Base-by-base conservation (phyloP, 495 filamentous ascomycete species). In the Massariosphaeria phaeospora region DNA sequence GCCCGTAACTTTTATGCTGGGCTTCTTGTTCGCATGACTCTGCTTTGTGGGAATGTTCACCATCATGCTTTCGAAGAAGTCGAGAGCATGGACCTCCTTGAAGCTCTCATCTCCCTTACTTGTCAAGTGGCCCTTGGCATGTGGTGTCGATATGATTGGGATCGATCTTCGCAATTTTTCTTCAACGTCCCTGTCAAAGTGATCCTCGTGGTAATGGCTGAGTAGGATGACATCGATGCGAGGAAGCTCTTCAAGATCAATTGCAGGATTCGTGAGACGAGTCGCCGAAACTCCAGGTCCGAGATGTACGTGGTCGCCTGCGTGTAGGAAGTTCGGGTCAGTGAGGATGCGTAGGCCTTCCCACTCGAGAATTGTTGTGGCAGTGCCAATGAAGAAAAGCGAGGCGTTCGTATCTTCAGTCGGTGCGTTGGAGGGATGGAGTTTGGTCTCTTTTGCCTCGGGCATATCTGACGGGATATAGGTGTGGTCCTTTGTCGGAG, bases 291-390 rank as follows among this genome's bases (percentile, higher is more conserved):
- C 78, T 0, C 81, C 82, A 0, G 82, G 82, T 0, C 81, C 84
- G 9, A 86, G 72, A 57, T 86, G 81, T 1, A 85, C 81, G 54
- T 86, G 80, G 61, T 84, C 80, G 33, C 82, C 81, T 2, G 77
- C 79, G 57, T 85, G 83, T 0, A 88, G 75, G 67, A 86, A 86
- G 67, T 86, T 88, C 25, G 83, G 75, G 69, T 75, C 84, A 1
- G 83, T 88, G 54, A 88, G 76, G 36, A 87, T 67, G 13, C 83
- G 74, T 23, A 84, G 72, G 23, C 77, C 78, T 47, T 73, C 70
- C 79, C 79, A 86, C 64, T 84, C 75, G 47, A 88, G 68, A 17
- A 88, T 73, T 0, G 78, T 83, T 1, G 84, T 86, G 20, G 84
- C 83, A 0, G 74, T 86, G 30, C 85, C 84, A 40, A 86, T 74